Evolutionary conservation across 345 rosid genomes (phyloP).

Genomic region (Xanthoceras sorbifolium): DNA sequence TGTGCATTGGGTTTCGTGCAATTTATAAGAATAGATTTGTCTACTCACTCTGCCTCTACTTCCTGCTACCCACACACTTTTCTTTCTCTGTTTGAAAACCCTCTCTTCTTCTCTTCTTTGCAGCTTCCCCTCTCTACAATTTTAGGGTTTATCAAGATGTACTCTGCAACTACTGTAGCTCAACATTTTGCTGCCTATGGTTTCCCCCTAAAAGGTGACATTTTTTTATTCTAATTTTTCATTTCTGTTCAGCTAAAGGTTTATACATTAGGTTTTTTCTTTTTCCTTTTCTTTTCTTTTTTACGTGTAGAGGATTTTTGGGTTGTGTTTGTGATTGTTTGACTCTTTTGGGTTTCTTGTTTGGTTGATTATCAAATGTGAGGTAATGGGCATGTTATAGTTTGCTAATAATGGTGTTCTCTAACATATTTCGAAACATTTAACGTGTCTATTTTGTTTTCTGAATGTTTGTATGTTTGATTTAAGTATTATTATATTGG

Average conservation of each 20-base stretch:
- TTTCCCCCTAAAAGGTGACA: constrained; percentile 23
- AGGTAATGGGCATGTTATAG: neutral
- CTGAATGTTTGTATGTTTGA: neutral
- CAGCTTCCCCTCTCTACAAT: neutral
- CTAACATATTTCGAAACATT: too few species aligned
- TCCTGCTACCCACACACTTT: constrained; percentile 3
- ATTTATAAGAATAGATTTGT: neutral
- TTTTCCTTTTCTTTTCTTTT: neutral
- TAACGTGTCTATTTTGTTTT: neutral
- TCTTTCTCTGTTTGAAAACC: neutral
- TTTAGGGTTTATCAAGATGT: constrained; percentile 29
- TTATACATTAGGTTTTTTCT: neutral
- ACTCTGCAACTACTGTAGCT: constrained; percentile 3
- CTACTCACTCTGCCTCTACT: neutral
- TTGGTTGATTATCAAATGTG: neutral
- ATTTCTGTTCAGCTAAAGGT: neutral
- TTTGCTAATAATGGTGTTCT: neutral
- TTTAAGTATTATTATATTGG: neutral
- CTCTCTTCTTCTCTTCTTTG: neutral
- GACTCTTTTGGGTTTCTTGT: neutral
- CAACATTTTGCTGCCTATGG: constrained; percentile 21
- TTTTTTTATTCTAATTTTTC: constrained; percentile 6
- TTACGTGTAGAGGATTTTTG: too few species aligned
- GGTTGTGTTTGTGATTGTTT: neutral
- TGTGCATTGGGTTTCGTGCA: constrained; percentile 26